These are phyloP conservation scores for Penicillium olsonii DNA, from an alignment of 2,329 filamentous ascomycete genomes.

Conservation along the genomic window DNA sequence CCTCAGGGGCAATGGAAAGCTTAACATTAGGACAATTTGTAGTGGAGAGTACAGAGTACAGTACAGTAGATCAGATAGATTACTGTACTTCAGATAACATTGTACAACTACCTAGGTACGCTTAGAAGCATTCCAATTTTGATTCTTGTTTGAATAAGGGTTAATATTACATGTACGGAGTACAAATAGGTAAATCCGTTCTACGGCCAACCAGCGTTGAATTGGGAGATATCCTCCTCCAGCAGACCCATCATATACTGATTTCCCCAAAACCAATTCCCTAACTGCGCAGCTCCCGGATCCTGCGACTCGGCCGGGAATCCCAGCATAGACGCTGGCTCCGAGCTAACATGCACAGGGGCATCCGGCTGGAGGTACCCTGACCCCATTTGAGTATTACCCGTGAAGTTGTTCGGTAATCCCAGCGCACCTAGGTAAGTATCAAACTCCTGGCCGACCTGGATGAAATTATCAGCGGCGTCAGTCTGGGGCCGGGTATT, in stretches of 20 bases:
- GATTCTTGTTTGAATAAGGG: too few relatives aligned
- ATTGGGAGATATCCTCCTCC: conserved; percentile 58
- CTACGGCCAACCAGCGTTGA: conserved; percentile 20
- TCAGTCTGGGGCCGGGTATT: conserved; percentile 58
- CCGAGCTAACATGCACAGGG: conserved; percentile 1
- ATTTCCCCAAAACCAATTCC: conserved; percentile 68
- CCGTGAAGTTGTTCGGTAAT: conserved; percentile 40
- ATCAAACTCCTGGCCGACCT: conserved; percentile 63
- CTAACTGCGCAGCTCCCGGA: conserved; percentile 45
- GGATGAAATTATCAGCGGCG: conserved; percentile 49
- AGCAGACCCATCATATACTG: conserved; percentile 65
- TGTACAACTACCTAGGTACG: too few relatives aligned
- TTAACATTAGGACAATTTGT: background rate
- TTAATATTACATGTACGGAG: too few relatives aligned
- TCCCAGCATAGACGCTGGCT: background rate
- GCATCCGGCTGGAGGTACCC: conserved; percentile 7
- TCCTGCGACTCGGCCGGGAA: conserved; percentile 8
- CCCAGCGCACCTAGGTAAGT: conserved; percentile 66
- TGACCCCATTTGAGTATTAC: background rate
- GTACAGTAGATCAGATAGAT: too few relatives aligned
- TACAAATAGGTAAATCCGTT: too few relatives aligned
- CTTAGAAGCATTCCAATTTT: too few relatives aligned
- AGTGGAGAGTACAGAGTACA: too few relatives aligned
- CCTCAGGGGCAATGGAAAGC: background rate
- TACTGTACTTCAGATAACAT: too few relatives aligned